These are phyloP conservation scores for Cavenderia fasciculata DNA, from an alignment of 78 protist genomes.

Conservation along the genomic window DNA sequence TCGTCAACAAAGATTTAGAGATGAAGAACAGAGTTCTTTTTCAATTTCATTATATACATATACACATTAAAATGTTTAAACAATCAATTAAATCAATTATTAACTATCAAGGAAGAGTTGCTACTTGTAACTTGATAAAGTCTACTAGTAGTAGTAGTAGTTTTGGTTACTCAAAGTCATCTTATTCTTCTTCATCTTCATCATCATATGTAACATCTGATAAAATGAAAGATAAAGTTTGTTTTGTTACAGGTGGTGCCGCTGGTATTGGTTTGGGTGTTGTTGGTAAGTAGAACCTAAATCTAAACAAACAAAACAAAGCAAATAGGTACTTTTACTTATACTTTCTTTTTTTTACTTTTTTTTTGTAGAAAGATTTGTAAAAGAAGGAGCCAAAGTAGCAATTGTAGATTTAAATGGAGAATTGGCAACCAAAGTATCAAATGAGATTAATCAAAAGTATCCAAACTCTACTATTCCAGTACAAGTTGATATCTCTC, in stretches of 20 bases:
- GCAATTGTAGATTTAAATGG: constrained; percentile 57
- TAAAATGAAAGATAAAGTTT: constrained; percentile 61
- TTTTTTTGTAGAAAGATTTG: constrained; percentile 32
- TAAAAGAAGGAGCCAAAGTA: constrained; percentile 67
- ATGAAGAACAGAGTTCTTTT: too few species aligned
- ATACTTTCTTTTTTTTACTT: too few species aligned
- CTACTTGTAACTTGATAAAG: too few species aligned
- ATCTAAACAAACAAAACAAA: background rate
- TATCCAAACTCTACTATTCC: constrained; percentile 36
- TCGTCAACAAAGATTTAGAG: too few species aligned
- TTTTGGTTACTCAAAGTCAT: background rate
- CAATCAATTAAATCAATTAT: too few species aligned
- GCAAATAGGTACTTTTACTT: too few species aligned
- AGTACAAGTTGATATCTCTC: constrained; percentile 13
- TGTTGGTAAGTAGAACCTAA: constrained; percentile 4
- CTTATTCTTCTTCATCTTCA: background rate
- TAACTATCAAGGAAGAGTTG: too few species aligned
- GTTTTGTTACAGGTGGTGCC: constrained; percentile 79
- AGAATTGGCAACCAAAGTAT: background rate
- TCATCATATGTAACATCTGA: background rate
- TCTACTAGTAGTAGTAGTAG: too few species aligned
- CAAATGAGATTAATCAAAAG: background rate
- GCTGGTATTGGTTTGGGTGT: constrained; percentile 76
- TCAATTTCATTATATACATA: too few species aligned
- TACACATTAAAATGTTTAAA: too few species aligned